Base-by-base conservation (phyloP, 2,329 filamentous ascomycete species). In the Hirsutella rhossiliensis region DNA sequence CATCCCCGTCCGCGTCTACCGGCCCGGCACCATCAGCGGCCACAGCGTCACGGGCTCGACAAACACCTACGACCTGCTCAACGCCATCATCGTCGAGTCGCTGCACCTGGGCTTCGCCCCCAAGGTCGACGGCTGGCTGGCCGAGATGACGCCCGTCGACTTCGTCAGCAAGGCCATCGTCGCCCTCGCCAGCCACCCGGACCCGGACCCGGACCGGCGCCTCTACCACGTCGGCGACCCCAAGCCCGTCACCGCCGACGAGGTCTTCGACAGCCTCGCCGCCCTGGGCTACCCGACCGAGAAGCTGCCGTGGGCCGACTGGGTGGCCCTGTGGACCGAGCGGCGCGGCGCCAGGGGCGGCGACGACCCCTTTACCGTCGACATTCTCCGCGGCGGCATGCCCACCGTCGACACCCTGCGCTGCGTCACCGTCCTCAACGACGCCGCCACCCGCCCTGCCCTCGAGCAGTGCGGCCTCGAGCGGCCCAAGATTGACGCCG, bases 71-170 rank as follows among this genome's bases (percentile, higher is more conserved):
- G 85, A 90, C 69, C 64, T 90, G 18, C 66, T 90, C 39, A 86
- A 82, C 43, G 84, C 85, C 0, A 60, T 90, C 45, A 72, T 89
- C 23, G 81, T 88, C 2, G 85, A 89, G 57, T 88, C 84, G 0
- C 71, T 89, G 32, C 78, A 83, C 43, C 69, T 89, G 4, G 84
- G 84, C 6, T 75, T 76, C 51, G 76, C 76, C 1, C 84, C 85
- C 0, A 72, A 84, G 43, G 78, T 88, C 4, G 72, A 82, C 41
- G 79, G 79, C 37, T 90, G 85, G 85, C 76, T 80, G 41, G 76
- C 83, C 1, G 85, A 90, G 63, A 89, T 89, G 84, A 88, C 85
- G 0, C 84, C 85, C 0, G 85, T 87, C 13, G 84, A 90, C 61
- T 88, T 86, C 54, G 83, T 88, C 46, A 84, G 80, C 62, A 79